A percentile compares a stretch with the other conserved stretches of the same genome.
Evolutionary conservation across 495 filamentous ascomycete species (phyloP).

Genomic region (Aspergillus nidulans): DNA sequence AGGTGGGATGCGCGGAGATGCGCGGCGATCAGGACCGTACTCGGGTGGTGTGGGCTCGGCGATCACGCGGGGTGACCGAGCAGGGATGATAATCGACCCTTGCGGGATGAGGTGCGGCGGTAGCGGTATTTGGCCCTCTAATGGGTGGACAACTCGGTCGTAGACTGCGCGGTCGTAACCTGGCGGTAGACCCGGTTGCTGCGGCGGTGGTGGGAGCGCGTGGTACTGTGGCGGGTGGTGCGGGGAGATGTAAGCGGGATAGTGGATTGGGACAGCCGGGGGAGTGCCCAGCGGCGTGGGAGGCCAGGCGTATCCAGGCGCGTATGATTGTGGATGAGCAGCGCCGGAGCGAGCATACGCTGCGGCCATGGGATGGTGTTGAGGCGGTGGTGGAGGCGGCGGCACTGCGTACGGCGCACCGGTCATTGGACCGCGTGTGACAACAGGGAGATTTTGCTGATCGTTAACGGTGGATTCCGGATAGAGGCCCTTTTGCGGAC

Average conservation of each 20-base stretch:
- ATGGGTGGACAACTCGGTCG: slow-evolving; percentile 30
- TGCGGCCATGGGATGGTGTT: slow-evolving; percentile 45
- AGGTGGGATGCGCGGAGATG: slow-evolving; percentile 31
- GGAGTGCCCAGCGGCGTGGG: slow-evolving; percentile 55
- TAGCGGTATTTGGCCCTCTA: slow-evolving; percentile 25
- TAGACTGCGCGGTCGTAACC: slow-evolving; percentile 29
- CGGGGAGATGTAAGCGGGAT: slow-evolving; percentile 36
- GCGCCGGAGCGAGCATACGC: slow-evolving; percentile 44
- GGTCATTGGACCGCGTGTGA: slow-evolving; percentile 59
- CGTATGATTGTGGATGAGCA: slow-evolving; percentile 43
- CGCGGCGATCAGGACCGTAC: slow-evolving; percentile 33
- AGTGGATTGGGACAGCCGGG: slow-evolving; percentile 35
- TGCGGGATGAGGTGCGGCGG: slow-evolving; percentile 19
- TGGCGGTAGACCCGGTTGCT: slow-evolving; percentile 18
- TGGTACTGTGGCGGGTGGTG: slow-evolving; percentile 26
- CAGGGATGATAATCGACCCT: slow-evolving; percentile 20
- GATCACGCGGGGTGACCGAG: slow-evolving; percentile 35
- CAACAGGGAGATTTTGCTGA: slow-evolving; percentile 60
- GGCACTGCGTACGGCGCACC: slow-evolving; percentile 47
- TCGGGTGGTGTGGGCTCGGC: slow-evolving; percentile 31
- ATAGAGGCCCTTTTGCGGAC: slow-evolving; percentile 87
- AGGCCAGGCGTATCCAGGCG: slow-evolving; percentile 57
- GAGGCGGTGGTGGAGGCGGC: slow-evolving; percentile 13
- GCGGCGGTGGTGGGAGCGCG: slow-evolving; percentile 19
- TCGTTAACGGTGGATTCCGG: slow-evolving; percentile 96